Evolutionary conservation across 2,329 filamentous ascomycete genomes (phyloP).

Genomic region (Capronia epimyces): DNA sequence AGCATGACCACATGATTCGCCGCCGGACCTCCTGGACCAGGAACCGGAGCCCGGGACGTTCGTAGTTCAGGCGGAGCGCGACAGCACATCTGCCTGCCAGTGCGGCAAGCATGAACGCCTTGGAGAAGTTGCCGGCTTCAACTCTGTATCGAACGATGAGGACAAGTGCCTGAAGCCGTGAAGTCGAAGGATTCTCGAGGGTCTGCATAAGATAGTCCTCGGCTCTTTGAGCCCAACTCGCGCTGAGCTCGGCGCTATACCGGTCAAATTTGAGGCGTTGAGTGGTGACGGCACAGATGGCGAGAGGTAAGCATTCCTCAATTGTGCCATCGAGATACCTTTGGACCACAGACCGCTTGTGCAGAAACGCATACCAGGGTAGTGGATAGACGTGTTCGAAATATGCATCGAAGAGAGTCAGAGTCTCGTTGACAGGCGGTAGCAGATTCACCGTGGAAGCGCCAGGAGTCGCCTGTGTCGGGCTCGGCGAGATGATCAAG

Average conservation of each 20-base stretch:
- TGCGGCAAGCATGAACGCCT: slow-evolving; percentile 22
- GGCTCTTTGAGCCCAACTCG: slow-evolving; percentile 14
- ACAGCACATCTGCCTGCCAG: slow-evolving; percentile 37
- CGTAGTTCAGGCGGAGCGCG: slow-evolving; percentile 48
- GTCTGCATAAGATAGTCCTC: slow-evolving; percentile 15
- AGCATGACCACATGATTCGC: slow-evolving; percentile 48
- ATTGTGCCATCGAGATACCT: slow-evolving; percentile 16
- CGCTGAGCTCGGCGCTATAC: slow-evolving; percentile 7
- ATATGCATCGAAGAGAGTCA: slow-evolving; percentile 27
- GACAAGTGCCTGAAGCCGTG: slow-evolving; percentile 20
- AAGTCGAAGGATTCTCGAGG: slow-evolving; percentile 16
- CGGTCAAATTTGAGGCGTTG: slow-evolving; percentile 16
- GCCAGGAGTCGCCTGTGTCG: background rate
- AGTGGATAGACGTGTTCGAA: slow-evolving; percentile 32
- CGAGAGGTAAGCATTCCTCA: slow-evolving; percentile 16
- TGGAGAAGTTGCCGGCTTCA: slow-evolving; percentile 17
- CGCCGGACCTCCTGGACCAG: slow-evolving; percentile 42
- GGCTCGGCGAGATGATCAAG: background rate
- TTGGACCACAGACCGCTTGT: slow-evolving; percentile 31
- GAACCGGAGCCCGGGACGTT: slow-evolving; percentile 43
- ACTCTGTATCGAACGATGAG: slow-evolving; percentile 18
- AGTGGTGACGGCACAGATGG: slow-evolving; percentile 18
- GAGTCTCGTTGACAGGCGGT: slow-evolving; percentile 5
- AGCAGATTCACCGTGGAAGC: slow-evolving; percentile 2
- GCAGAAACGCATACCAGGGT: slow-evolving; percentile 31